phyloP scores from a whole-genome alignment of 2,329 filamentous ascomycete species.

The Gliomastix tumulicola region DNA sequence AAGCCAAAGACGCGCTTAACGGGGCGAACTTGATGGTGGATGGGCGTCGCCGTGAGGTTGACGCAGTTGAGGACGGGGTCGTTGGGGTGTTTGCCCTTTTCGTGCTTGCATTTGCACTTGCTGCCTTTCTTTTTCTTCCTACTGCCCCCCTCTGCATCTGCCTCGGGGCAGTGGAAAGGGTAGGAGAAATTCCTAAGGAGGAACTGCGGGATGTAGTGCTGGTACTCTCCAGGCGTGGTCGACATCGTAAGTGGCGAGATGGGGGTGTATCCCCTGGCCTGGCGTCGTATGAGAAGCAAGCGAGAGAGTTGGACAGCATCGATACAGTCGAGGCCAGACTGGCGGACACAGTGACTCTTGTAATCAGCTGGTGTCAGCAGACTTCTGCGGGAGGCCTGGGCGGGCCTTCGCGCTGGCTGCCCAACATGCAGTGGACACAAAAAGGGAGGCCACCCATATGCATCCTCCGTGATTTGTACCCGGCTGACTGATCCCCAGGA shows the following conservation, averaged over 20 bases:
- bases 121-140: not conserved
- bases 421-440: too few relatives aligned
- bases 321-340: not conserved
- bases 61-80: slow-evolving; percentile 16
- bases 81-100: slow-evolving; percentile 8
- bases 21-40: slow-evolving; percentile 9
- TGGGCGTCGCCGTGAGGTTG: slow-evolving; percentile 8
- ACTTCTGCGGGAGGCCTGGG: too few relatives aligned
- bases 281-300: not conserved
- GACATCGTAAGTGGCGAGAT: not conserved
- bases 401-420: too few relatives aligned
- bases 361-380: too few relatives aligned
- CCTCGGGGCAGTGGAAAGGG: slow-evolving; percentile 2
- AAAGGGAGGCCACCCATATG: too few relatives aligned
- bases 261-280: not conserved
- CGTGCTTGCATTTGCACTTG: slow-evolving; percentile 4
- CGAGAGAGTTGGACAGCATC: not conserved
- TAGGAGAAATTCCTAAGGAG: slow-evolving; percentile 3
- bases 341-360: not conserved
- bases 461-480: too few relatives aligned
- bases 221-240: not conserved
- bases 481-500: too few relatives aligned
- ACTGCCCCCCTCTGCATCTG: not conserved
- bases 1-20: slow-evolving; percentile 13
- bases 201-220: slow-evolving; percentile 4